Evolutionary conservation across 768 basidiomycete genomes (phyloP).

Genomic region (Hemileccinum impolitum): DNA sequence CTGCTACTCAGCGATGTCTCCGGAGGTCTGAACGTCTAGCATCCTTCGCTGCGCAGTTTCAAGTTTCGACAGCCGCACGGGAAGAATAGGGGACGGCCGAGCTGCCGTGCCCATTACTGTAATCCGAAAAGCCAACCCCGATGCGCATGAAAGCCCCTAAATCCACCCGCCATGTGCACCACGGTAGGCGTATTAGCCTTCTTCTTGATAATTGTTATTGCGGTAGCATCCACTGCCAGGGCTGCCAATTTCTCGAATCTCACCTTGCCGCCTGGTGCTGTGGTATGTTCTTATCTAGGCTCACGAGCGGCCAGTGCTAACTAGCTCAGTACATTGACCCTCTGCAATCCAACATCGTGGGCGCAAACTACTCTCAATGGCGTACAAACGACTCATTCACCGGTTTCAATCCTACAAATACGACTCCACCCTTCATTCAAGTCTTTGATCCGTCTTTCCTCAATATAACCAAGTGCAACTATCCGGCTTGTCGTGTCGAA

Average conservation of each 20-base stretch:
- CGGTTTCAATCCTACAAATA: constrained; percentile 63
- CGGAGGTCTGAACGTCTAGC: neutral
- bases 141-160: neutral
- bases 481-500: constrained; percentile 62
- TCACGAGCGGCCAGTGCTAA: neutral
- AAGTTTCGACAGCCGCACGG: neutral
- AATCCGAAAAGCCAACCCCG: neutral
- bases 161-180: neutral
- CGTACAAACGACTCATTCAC: constrained; percentile 35
- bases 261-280: constrained; percentile 20
- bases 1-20: no score
- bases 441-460: constrained; percentile 54
- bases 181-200: constrained; percentile 1
- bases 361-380: constrained; percentile 40
- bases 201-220: constrained; percentile 7
- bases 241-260: neutral
- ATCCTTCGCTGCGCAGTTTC: neutral
- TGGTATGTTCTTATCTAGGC: constrained; percentile 13
- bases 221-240: neutral
- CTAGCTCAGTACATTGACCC: constrained; percentile 47
- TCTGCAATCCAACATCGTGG: constrained; percentile 49
- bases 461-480: constrained; percentile 46
- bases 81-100: neutral
- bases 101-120: neutral
- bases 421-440: constrained; percentile 57